phyloP scores from a whole-genome alignment of 2,329 filamentous ascomycete species.

The Incumbomyces delicatus region DNA sequence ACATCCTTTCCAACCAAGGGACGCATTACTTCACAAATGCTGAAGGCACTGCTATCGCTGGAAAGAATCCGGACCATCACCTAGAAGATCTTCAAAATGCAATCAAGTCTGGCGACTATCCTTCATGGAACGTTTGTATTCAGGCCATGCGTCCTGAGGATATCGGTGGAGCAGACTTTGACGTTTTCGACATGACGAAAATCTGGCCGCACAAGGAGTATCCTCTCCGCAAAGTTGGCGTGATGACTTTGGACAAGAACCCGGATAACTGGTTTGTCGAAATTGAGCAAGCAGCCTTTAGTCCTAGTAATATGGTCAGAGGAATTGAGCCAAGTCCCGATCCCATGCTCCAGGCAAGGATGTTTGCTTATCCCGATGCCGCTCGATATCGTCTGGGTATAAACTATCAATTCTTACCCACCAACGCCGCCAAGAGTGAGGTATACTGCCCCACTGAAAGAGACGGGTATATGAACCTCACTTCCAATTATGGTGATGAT shows the following conservation, averaged over 20 bases:
- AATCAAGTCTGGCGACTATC: constrained; percentile 33
- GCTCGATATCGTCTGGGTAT: constrained; percentile 31
- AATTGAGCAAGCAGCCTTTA: constrained; percentile 57
- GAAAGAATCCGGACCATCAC: constrained; percentile 43
- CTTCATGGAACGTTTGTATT: constrained; percentile 37
- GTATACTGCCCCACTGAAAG: constrained; percentile 45
- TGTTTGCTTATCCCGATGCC: constrained; percentile 53
- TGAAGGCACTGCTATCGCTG: constrained; percentile 37
- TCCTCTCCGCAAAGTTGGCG: constrained; percentile 42
- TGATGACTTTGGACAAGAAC: constrained; percentile 44
- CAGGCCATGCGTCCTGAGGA: constrained; percentile 40
- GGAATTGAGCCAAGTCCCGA: constrained; percentile 55
- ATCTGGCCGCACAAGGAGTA: constrained; percentile 42
- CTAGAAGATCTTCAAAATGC: constrained; percentile 39
- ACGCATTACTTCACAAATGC: constrained; percentile 39
- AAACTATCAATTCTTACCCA: constrained; percentile 33
- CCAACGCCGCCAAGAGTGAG: constrained; percentile 25
- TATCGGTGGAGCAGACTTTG: constrained; percentile 41
- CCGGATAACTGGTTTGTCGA: constrained; percentile 44
- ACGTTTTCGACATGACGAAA: constrained; percentile 46
- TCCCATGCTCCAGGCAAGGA: constrained; percentile 51
- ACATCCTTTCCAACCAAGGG: constrained; percentile 39
- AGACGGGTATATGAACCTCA: constrained; percentile 29
- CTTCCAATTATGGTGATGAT: constrained; percentile 49
- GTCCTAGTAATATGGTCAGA: constrained; percentile 54